Conservation (phyloP, 2,329 filamentous ascomycete genomes). For the Neonectria neomacrospora region DNA sequence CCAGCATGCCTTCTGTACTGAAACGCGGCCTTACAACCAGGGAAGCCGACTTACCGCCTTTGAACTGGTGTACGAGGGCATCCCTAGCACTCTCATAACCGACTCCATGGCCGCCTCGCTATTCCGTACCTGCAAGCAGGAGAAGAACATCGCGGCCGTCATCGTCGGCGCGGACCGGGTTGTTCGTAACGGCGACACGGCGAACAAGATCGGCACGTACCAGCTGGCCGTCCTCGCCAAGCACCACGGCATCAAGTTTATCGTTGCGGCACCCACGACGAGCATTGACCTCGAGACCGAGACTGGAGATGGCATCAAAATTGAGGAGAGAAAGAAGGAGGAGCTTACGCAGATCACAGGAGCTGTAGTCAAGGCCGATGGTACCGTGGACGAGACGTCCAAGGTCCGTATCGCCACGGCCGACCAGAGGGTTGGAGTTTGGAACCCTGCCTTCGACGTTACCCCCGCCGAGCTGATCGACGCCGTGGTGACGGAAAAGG, state of each 20-base stretch:
- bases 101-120: slow-evolving; percentile 97
- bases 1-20: slow-evolving; percentile 91
- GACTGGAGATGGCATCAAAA: slow-evolving; percentile 83
- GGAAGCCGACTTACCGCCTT: slow-evolving; percentile 94
- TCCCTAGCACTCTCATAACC: slow-evolving; percentile 90
- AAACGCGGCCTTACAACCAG: slow-evolving; percentile 98
- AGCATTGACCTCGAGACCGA: slow-evolving; percentile 88
- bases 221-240: slow-evolving; percentile 88
- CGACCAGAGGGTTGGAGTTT: slow-evolving; percentile 81
- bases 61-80: slow-evolving; percentile 92
- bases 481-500: slow-evolving; percentile 91
- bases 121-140: slow-evolving; percentile 70
- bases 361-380: slow-evolving; percentile 72
- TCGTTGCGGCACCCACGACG: slow-evolving; percentile 93
- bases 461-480: slow-evolving; percentile 91
- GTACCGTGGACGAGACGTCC: slow-evolving; percentile 69
- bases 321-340: slow-evolving; percentile 84
- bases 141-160: slow-evolving; percentile 81
- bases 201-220: slow-evolving; percentile 99
- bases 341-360: slow-evolving; percentile 90
- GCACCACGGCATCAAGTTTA: slow-evolving; percentile 90
- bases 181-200: slow-evolving; percentile 95
- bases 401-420: slow-evolving; percentile 84
- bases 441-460: slow-evolving; percentile 98
- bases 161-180: slow-evolving; percentile 96